These are phyloP conservation scores for Umbelopsis sp. DNA, from an alignment of 192 early-diverging fungal genomes.

Conservation along the genomic window DNA sequence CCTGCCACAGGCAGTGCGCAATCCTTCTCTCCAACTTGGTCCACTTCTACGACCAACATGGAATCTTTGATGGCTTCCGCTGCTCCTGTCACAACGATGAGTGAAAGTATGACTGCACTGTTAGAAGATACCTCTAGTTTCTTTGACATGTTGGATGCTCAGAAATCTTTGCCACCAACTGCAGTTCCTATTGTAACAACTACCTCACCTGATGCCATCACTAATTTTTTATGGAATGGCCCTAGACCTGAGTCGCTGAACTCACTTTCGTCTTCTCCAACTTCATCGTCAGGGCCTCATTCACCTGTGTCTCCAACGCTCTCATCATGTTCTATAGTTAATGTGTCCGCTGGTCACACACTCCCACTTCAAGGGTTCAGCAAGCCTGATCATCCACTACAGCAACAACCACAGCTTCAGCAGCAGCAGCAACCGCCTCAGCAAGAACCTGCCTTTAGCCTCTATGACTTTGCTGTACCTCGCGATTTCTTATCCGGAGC, in stretches of 20 bases:
- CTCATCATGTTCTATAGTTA: background rate
- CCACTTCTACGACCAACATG: background rate
- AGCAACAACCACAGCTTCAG: too few relatives aligned
- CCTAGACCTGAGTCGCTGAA: constrained; percentile 3
- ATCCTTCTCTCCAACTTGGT: background rate
- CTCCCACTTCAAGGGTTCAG: background rate
- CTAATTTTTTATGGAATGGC: constrained; percentile 18
- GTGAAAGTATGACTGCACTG: constrained; percentile 8
- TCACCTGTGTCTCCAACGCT: constrained; percentile 7
- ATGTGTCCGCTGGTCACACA: background rate
- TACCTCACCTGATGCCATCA: background rate
- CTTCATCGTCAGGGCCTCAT: background rate
- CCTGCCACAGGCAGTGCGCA: background rate
- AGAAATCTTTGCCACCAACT: background rate
- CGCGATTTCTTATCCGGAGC: constrained; percentile 12
- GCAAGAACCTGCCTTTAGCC: background rate
- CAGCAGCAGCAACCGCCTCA: background rate
- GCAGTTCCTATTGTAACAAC: background rate
- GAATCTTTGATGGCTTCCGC: background rate
- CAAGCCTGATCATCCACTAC: background rate
- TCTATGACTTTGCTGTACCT: constrained; percentile 8
- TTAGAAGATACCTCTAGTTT: background rate
- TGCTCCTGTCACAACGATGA: constrained; percentile 10
- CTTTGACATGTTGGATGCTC: constrained; percentile 6
- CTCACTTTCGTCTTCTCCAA: background rate